phyloP scores from a whole-genome alignment of 2,329 filamentous ascomycete species.

The Fusarium brevicatenulatum region DNA sequence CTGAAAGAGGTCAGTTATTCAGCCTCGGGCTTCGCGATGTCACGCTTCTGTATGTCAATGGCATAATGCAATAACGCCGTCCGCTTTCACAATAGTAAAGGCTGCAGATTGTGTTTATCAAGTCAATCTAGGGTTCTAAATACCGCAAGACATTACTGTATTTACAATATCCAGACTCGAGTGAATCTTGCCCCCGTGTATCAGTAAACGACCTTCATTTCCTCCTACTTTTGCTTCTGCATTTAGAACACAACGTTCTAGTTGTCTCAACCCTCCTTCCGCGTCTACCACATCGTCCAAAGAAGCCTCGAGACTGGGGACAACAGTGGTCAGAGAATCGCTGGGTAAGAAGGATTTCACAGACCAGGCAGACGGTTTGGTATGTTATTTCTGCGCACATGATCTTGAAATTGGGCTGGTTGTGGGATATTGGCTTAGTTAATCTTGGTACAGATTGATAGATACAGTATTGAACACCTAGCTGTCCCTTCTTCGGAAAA shows the following conservation, averaged over 20 bases:
- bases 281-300: neutral
- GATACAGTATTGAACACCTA: accelerated
- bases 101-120: accelerated
- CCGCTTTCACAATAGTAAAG: accelerated
- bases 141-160: no score
- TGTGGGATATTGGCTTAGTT: no score
- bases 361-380: neutral
- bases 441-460: accelerated
- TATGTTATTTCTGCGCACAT: neutral
- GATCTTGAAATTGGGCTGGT: no score
- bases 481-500: accelerated
- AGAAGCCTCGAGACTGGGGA: neutral
- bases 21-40: accelerated
- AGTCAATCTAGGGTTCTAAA: no score
- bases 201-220: neutral
- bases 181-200: no score
- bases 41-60: no score
- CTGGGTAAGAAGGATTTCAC: neutral
- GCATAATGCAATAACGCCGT: accelerated
- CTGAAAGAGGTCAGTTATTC: neutral
- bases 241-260: neutral
- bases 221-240: neutral
- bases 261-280: neutral
- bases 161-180: no score
- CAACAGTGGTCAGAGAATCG: neutral